Conservation (phyloP, 257 asterid genomes). For the Solanum sejunctum region DNA sequence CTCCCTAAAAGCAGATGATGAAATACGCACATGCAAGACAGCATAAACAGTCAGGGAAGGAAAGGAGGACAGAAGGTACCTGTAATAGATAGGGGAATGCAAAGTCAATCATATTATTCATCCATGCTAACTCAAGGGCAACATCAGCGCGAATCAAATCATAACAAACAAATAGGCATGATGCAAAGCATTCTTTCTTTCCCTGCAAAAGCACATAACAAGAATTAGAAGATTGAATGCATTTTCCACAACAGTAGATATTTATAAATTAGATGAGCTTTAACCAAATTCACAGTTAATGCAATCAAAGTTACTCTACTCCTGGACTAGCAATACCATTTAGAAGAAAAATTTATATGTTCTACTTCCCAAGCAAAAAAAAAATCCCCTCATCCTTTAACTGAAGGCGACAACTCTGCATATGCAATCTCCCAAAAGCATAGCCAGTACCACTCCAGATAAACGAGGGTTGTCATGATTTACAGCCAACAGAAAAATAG, state of each 20-base stretch:
- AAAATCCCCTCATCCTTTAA: not conserved
- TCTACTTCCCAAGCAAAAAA: not conserved
- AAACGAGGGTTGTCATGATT: not conserved
- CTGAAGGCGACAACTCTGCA: not conserved
- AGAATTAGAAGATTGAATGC: not conserved
- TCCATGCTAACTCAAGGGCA: slow-evolving; percentile 98
- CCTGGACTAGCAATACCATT: not conserved
- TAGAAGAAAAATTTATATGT: not conserved
- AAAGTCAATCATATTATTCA: slow-evolving; percentile 88
- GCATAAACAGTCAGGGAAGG: not conserved
- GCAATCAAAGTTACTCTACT: not conserved
- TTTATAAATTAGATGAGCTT: not conserved
- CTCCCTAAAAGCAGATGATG: not conserved
- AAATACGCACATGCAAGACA: not conserved
- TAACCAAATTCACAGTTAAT: not conserved
- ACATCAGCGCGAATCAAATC: slow-evolving; percentile 91
- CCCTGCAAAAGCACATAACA: slow-evolving; percentile 47
- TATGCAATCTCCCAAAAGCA: not conserved
- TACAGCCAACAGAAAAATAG: not conserved
- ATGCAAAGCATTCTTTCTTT: slow-evolving; percentile 96
- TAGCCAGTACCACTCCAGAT: not conserved
- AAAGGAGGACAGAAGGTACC: slow-evolving; percentile 29
- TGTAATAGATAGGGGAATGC: slow-evolving; percentile 94
- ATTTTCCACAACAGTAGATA: not conserved
- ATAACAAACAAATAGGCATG: slow-evolving; percentile 97